phyloP scores from a whole-genome alignment of 129 eudicot species.

The Arctium minus region DNA sequence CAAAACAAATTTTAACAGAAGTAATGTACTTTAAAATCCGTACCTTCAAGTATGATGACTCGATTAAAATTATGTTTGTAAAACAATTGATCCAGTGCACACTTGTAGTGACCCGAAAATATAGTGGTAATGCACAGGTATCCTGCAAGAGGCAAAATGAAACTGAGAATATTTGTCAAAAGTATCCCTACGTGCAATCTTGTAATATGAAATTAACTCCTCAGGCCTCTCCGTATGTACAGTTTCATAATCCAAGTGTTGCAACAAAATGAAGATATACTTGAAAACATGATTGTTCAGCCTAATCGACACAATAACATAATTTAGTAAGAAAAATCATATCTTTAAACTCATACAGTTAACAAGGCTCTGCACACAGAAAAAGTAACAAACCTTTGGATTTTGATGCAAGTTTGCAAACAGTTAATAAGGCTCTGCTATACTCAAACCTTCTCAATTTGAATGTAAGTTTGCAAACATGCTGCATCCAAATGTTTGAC shows the following conservation, averaged over 20 bases:
- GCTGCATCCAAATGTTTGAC: not conserved
- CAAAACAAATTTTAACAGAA: not conserved
- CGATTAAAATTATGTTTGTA: slow-evolving; percentile 68
- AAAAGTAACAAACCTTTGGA: no score
- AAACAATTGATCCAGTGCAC: slow-evolving; percentile 91
- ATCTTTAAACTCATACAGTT: no score
- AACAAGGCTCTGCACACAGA: no score
- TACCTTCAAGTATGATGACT: slow-evolving; percentile 93
- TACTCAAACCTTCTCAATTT: not conserved
- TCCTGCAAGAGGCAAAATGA: not conserved
- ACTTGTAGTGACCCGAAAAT: slow-evolving; percentile 85
- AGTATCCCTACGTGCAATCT: slow-evolving; percentile 77
- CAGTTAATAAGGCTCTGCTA: not conserved
- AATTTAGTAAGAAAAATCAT: not conserved
- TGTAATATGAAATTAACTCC: slow-evolving; percentile 91
- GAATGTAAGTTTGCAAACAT: not conserved
- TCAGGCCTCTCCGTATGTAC: slow-evolving; percentile 90
- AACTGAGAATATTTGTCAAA: not conserved
- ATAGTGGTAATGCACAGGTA: not conserved
- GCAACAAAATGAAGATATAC: slow-evolving; percentile 10
- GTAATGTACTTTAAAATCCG: not conserved
- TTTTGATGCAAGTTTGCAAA: no score
- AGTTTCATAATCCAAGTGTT: slow-evolving; percentile 86
- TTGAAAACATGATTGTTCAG: not conserved
- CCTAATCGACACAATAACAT: not conserved